A percentile compares a stretch with the other conserved stretches of the same genome.
Evolutionary conservation across 768 basidiomycete genomes (phyloP).

Genomic region (Mycena pura): DNA sequence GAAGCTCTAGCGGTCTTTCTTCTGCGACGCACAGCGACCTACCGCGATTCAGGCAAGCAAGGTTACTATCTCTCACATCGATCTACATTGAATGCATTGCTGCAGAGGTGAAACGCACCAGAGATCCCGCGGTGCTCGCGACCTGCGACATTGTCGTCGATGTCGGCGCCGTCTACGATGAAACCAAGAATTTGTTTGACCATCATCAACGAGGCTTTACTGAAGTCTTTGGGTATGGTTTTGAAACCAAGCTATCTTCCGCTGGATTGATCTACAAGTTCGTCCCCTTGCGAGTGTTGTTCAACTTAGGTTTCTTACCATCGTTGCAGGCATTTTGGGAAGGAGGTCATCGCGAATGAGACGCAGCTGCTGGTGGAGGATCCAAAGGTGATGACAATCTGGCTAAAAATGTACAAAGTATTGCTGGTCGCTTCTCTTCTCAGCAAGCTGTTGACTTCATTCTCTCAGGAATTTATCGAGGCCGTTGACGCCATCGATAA

Average conservation of each 20-base stretch:
- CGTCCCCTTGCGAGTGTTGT: constrained; percentile 29
- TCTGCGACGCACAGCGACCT: constrained; percentile 77
- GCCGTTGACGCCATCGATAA: constrained; percentile 96
- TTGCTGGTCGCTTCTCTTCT: not conserved
- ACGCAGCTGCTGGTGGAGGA: constrained; percentile 59
- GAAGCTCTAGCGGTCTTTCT: constrained; percentile 95
- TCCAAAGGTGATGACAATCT: constrained; percentile 73
- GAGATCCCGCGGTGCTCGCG: constrained; percentile 74
- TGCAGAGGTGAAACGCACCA: constrained; percentile 70
- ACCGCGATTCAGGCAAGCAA: constrained; percentile 71
- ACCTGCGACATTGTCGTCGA: constrained; percentile 95
- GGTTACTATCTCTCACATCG: not conserved
- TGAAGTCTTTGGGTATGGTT: constrained; percentile 89
- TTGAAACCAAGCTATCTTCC: constrained; percentile 87
- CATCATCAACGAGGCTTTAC: constrained; percentile 96
- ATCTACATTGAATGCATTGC: constrained; percentile 1
- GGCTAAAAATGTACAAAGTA: constrained; percentile 90
- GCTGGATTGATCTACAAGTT: constrained; percentile 97
- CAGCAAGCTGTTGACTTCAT: constrained; percentile 1
- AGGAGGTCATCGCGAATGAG: constrained; percentile 77
- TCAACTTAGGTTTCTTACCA: not conserved
- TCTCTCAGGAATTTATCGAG: constrained; percentile 85
- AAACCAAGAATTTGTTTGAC: constrained; percentile 80
- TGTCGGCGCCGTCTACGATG: constrained; percentile 92
- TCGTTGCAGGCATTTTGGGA: constrained; percentile 78